A percentile compares a stretch with the other conserved stretches of the same genome.
Conservation (phyloP, 2,329 filamentous ascomycete genomes). For the Catunica adiposa region DNA sequence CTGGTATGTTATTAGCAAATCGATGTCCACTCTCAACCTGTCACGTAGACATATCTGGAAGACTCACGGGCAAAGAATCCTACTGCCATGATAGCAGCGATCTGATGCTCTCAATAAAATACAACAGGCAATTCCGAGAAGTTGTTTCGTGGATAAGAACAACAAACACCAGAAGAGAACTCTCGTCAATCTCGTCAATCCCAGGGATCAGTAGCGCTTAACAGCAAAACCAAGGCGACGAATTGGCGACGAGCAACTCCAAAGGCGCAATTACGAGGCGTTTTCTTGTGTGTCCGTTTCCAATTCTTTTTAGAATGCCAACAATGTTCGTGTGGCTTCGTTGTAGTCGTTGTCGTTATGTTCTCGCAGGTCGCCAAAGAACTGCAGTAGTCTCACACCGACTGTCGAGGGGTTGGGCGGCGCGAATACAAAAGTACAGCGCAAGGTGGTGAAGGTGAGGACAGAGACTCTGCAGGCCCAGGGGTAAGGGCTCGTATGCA, state of each 20-base stretch:
- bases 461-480: too few species aligned
- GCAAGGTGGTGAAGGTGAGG: neutral
- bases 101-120: too few species aligned
- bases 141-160: too few species aligned
- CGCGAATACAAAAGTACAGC: neutral
- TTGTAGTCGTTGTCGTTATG: too few species aligned
- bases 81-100: too few species aligned
- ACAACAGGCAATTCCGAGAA: too few species aligned
- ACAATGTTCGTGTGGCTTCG: neutral
- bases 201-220: neutral
- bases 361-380: too few species aligned
- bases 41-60: neutral
- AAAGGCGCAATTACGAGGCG: neutral
- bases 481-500: neutral
- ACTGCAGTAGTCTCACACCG: too few species aligned
- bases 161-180: too few species aligned
- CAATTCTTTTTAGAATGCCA: neutral
- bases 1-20: conserved; percentile 22
- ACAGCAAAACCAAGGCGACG: neutral
- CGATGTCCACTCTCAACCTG: neutral
- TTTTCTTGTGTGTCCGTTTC: neutral
- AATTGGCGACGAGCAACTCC: neutral
- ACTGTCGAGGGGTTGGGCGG: neutral
- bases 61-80: conserved; percentile 2
- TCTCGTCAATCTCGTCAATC: too few species aligned